phyloP scores from a whole-genome alignment of 2,329 filamentous ascomycete genomes.

The Fusarium globosum region DNA sequence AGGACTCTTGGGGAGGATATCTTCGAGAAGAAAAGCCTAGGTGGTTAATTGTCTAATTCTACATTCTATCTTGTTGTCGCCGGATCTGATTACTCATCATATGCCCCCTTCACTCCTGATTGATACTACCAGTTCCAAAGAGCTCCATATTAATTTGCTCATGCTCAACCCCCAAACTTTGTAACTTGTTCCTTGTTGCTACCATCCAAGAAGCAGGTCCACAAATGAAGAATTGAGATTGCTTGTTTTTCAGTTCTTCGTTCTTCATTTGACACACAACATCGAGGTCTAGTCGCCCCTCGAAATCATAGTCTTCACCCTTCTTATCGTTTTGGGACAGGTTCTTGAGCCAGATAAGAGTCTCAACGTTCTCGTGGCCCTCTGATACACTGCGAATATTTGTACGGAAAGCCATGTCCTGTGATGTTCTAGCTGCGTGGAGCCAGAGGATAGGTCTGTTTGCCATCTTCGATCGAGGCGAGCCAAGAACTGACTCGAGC shows the following conservation, averaged over 20 bases:
- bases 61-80: neutral
- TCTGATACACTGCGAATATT: neutral
- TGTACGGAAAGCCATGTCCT: neutral
- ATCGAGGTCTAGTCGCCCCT: conserved; percentile 1
- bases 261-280: neutral
- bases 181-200: neutral
- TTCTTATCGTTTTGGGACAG: neutral
- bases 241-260: neutral
- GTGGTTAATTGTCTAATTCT: neutral
- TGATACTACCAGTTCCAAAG: neutral
- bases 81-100: no score
- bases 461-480: neutral
- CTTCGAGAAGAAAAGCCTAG: neutral
- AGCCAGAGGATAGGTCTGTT: neutral
- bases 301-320: neutral
- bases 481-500: neutral
- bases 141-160: conserved; percentile 1
- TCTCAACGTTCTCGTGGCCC: neutral
- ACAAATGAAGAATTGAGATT: neutral
- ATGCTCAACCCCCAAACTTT: neutral
- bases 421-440: neutral
- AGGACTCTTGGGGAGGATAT: fast-evolving
- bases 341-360: neutral
- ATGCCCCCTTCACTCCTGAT: neutral
- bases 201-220: conserved; percentile 7